These are phyloP conservation scores for Polyporus arcularius DNA, from an alignment of 768 basidiomycete genomes.

Conservation along the genomic window DNA sequence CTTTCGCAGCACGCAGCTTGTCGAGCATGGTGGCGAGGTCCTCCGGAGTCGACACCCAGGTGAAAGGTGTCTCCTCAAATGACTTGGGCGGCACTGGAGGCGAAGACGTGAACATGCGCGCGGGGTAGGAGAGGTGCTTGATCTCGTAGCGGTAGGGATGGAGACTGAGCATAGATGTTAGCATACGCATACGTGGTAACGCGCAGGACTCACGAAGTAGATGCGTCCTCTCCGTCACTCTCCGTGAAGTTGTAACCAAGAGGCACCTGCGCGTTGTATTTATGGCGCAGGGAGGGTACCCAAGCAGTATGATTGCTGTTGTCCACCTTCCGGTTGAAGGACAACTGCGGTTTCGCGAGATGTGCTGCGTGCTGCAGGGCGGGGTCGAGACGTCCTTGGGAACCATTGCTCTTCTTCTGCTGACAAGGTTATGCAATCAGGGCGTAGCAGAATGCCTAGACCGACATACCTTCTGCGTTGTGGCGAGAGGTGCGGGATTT, in stretches of 20 bases:
- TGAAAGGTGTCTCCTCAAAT: slow-evolving; percentile 68
- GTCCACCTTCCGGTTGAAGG: slow-evolving; percentile 60
- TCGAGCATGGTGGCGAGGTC: slow-evolving; percentile 65
- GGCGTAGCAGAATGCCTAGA: neutral
- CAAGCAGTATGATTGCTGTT: slow-evolving; percentile 62
- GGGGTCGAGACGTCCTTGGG: slow-evolving; percentile 53
- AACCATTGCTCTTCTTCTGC: slow-evolving; percentile 34
- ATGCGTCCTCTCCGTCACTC: slow-evolving; percentile 27
- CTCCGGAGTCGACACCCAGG: slow-evolving; percentile 64
- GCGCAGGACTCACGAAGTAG: slow-evolving; percentile 33
- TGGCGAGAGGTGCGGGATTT: slow-evolving; percentile 36
- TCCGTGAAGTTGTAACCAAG: slow-evolving; percentile 61
- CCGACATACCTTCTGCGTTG: slow-evolving; percentile 15
- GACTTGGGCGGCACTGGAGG: slow-evolving; percentile 54
- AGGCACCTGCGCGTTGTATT: slow-evolving; percentile 83
- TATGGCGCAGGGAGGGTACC: slow-evolving; percentile 69
- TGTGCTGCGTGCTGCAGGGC: slow-evolving; percentile 73
- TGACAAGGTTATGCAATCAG: slow-evolving; percentile 4
- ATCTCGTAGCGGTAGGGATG: slow-evolving; percentile 93
- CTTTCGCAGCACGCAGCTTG: slow-evolving; percentile 61
- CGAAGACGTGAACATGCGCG: slow-evolving; percentile 58
- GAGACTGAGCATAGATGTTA: slow-evolving; percentile 8
- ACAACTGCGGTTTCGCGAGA: slow-evolving; percentile 79
- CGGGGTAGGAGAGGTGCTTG: slow-evolving; percentile 67
- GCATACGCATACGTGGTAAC: neutral